Base-by-base conservation (phyloP, 2,329 filamentous ascomycete genomes). In the Tolypocladium album region DNA sequence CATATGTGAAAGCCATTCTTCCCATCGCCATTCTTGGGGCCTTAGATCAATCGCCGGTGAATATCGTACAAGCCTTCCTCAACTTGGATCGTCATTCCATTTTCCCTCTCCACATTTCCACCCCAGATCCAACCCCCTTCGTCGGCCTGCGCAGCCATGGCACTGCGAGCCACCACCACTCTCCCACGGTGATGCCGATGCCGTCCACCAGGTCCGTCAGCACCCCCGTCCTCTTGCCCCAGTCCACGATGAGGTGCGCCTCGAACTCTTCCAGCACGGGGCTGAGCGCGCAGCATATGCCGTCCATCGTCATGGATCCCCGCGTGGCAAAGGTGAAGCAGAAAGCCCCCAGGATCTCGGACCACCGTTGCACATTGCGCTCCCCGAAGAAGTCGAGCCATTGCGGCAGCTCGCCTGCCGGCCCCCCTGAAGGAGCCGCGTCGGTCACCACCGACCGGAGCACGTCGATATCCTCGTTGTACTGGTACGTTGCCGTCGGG, bases 311-410 rank as follows among this genome's bases (percentile, higher is more conserved):
- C 63, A 84, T 76, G 0, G 85, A 82, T 0, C 87, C 83, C 60
- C 87, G 78, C 22, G 83, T 85, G 1, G 86, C 84, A 40, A 89
- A 72, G 38, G 82, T 75, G 62, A 89, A 85, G 40, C 85, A 75
- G 2, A 90, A 78, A 6, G 85, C 81, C 5, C 82, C 80, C 5
- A 90, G 70, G 13, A 88, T 78, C 63, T 84, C 81, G 59, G 82
- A 79, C 87, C 89, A 92, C 59, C 85, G 79, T 0, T 76, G 72
- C n/a, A 70, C 70, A 61, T 89, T 80, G 0, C 82, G 66, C 7
- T 80, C 75, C 9, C 83, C 85, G 62, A 88, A 83, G 61, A 92
- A 85, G 69, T 88, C 86, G 58, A 84, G 82, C 89, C 89, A 92
- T 58, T 90, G 80, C 0, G 89, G 89, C 4, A 90, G 75, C 50